phyloP scores from a whole-genome alignment of 176 grass and related monocot genomes.

The Otatea glauca region DNA sequence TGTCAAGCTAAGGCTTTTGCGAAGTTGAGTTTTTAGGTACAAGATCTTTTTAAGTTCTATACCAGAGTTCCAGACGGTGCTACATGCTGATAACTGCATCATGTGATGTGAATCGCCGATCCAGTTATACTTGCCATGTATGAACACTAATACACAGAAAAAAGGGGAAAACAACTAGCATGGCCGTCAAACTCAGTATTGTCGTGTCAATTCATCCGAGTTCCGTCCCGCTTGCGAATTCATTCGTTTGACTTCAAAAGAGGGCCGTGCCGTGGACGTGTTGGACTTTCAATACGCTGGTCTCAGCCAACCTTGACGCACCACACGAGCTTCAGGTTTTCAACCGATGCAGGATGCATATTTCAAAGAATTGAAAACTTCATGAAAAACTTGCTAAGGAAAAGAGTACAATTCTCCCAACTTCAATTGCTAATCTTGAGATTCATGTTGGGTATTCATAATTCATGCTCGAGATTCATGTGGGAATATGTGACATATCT shows the following conservation, averaged over 20 bases:
- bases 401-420: no score
- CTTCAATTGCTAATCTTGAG: no score
- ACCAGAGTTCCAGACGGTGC: background rate
- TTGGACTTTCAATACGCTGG: background rate
- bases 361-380: background rate
- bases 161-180: background rate
- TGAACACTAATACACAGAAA: background rate
- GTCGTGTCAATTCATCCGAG: conserved; percentile 39
- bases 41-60: background rate
- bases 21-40: background rate
- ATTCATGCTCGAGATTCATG: no score
- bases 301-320: background rate
- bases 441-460: no score
- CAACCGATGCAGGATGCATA: background rate
- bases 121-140: background rate
- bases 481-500: no score
- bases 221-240: conserved; percentile 11
- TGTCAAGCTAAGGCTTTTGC: background rate
- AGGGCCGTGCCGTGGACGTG: background rate
- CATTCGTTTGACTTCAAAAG: conserved; percentile 35
- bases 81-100: background rate
- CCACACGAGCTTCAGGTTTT: background rate
- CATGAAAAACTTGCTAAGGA: no score
- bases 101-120: background rate
- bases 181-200: background rate